phyloP scores from a whole-genome alignment of 2,329 filamentous ascomycete genomes.

The Gaeumannomyces tritici region DNA sequence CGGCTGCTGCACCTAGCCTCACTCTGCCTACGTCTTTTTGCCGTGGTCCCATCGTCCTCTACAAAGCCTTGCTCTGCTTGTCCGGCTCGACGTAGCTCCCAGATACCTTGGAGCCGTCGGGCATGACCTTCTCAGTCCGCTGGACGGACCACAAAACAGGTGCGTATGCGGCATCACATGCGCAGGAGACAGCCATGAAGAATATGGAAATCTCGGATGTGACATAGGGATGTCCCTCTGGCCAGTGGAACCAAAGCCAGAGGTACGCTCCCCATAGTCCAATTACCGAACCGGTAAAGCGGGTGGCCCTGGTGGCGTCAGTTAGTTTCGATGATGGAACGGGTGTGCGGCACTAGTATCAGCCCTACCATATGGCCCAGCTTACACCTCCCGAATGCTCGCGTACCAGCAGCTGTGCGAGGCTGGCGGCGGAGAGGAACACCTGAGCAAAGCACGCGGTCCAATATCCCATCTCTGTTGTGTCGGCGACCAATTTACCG shows the following conservation, averaged over 20 bases:
- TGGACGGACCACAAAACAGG: background rate
- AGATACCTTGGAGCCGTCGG: background rate
- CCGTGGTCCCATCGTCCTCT: background rate
- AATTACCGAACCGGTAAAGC: conserved; percentile 30
- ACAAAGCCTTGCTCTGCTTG: background rate
- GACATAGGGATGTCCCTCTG: conserved; percentile 38
- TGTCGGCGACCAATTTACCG: conserved; percentile 30
- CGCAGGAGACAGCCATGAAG: conserved; percentile 26
- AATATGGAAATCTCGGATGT: conserved; percentile 30
- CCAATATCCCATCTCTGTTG: conserved; percentile 40
- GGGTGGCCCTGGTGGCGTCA: conserved; percentile 25
- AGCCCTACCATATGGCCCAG: conserved; percentile 36
- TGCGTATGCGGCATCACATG: conserved; percentile 34
- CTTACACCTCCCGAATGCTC: conserved; percentile 38
- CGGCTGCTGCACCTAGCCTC: background rate
- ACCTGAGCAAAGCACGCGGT: conserved; percentile 20
- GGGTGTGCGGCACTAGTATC: background rate
- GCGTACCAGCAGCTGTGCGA: conserved; percentile 32
- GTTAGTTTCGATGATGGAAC: background rate
- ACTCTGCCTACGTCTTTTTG: background rate
- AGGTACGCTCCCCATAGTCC: conserved; percentile 28
- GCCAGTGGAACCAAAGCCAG: conserved; percentile 38
- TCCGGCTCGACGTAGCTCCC: background rate
- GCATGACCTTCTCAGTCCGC: background rate
- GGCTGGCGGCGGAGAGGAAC: conserved; percentile 12